Percentiles rank a stretch among this genome's conserved stretches.
phyloP scores from a whole-genome alignment of 441 rosid genomes.

The Gossypium gossypioides region DNA sequence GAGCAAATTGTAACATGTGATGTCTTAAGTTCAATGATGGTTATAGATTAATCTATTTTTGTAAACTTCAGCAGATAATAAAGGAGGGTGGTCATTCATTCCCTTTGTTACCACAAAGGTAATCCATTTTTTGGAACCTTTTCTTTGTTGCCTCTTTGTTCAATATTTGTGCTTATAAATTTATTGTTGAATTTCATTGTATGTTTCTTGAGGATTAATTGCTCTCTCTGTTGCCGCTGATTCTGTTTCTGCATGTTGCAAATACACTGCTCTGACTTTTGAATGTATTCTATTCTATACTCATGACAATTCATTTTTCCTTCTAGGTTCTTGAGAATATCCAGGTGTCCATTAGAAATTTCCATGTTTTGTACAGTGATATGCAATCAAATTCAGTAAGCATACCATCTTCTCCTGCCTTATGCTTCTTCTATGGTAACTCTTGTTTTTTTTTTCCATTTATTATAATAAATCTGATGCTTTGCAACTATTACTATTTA shows the following conservation, averaged over 20 bases:
- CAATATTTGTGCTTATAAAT: not conserved
- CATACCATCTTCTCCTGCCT: not conserved
- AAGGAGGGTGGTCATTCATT: slow-evolving; percentile 63
- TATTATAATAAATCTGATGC: not conserved
- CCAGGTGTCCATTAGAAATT: slow-evolving; percentile 69
- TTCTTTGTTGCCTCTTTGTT: slow-evolving; percentile 1
- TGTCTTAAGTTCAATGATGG: not conserved
- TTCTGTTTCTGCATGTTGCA: not conserved
- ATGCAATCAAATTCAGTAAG: slow-evolving; percentile 49
- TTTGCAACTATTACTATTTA: not conserved
- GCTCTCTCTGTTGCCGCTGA: not conserved
- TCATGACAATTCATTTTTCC: not conserved
- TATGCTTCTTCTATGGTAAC: slow-evolving; percentile 1
- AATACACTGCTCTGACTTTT: not conserved
- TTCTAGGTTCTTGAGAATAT: slow-evolving; percentile 77
- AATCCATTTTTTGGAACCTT: slow-evolving; percentile 13
- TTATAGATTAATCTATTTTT: slow-evolving; percentile 2
- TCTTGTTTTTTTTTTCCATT: not conserved
- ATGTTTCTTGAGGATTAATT: not conserved
- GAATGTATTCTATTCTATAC: not conserved
- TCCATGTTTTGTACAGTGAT: slow-evolving; percentile 58
- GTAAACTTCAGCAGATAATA: slow-evolving; percentile 46
- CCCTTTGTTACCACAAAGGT: slow-evolving; percentile 84
- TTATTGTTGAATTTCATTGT: not conserved
- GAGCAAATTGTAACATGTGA: not conserved